phyloP scores from a whole-genome alignment of 768 basidiomycete genomes.

The Suillus subalutaceus region DNA sequence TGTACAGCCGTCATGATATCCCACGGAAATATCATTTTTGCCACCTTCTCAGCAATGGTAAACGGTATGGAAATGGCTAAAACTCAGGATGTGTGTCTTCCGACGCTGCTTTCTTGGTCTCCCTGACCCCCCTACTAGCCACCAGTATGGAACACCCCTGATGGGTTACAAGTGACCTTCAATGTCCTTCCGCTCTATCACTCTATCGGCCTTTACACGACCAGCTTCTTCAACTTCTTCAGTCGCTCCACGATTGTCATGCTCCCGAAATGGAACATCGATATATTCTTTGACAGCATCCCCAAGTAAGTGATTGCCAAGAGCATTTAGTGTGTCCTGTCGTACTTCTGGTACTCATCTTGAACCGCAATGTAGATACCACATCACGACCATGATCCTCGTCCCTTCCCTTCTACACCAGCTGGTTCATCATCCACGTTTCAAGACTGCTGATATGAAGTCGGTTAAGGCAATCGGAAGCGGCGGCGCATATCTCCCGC shows the following conservation, averaged over 20 bases:
- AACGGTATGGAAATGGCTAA: slow-evolving; percentile 27
- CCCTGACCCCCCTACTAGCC: slow-evolving; percentile 44
- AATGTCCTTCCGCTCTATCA: slow-evolving; percentile 66
- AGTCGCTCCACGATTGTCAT: slow-evolving; percentile 48
- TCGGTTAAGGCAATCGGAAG: slow-evolving; percentile 41
- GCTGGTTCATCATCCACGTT: slow-evolving; percentile 48
- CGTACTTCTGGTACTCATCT: slow-evolving; percentile 1
- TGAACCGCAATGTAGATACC: slow-evolving; percentile 42
- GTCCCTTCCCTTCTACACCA: slow-evolving; percentile 64
- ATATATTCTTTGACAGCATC: slow-evolving; percentile 49
- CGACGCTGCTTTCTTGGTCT: slow-evolving; percentile 48
- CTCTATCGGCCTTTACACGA: slow-evolving; percentile 52
- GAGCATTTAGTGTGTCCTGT: background rate
- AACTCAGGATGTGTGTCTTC: slow-evolving; percentile 44
- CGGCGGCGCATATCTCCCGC: slow-evolving; percentile 65
- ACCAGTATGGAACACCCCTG: slow-evolving; percentile 37
- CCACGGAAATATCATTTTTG: slow-evolving; percentile 54
- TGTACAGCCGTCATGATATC: slow-evolving; percentile 61
- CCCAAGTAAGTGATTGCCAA: slow-evolving; percentile 46
- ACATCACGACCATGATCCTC: slow-evolving; percentile 45
- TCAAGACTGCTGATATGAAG: slow-evolving; percentile 50
- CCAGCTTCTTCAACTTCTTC: slow-evolving; percentile 48
- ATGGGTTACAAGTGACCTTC: slow-evolving; percentile 46
- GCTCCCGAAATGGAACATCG: slow-evolving; percentile 56
- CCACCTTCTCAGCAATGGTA: slow-evolving; percentile 38